These are phyloP conservation scores for Blastocystis sp. DNA, from an alignment of 352 stramenopile genomes.

Conservation along the genomic window DNA sequence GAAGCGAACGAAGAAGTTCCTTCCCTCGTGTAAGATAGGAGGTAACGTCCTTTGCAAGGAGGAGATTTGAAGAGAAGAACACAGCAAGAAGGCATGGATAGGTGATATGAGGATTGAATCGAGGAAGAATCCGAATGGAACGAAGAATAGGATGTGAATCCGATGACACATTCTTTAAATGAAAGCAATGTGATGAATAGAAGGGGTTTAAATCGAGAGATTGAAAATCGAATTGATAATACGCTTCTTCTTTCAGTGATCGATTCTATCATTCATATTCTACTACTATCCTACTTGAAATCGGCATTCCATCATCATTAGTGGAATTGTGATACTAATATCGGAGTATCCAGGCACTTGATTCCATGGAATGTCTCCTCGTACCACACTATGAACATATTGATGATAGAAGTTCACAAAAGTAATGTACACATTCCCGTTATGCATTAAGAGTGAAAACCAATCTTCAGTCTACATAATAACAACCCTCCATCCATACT, in stretches of 20 bases:
- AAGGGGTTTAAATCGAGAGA: background rate
- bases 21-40: background rate
- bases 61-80: slow-evolving; percentile 17
- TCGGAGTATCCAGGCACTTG: slow-evolving; percentile 12
- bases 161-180: slow-evolving; percentile 18
- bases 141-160: slow-evolving; percentile 46
- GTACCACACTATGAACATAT: background rate
- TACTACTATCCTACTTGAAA: background rate
- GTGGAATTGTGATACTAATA: background rate
- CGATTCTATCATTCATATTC: slow-evolving; percentile 7
- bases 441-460: background rate
- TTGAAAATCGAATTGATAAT: background rate
- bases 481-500: background rate
- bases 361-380: slow-evolving; percentile 27
- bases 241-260: slow-evolving; percentile 35
- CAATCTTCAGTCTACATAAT: background rate
- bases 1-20: background rate
- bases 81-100: slow-evolving; percentile 41
- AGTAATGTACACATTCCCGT: slow-evolving; percentile 38
- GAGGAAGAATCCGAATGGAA: background rate
- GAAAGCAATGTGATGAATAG: background rate
- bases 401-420: slow-evolving; percentile 53
- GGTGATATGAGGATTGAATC: background rate
- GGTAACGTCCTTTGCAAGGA: background rate
- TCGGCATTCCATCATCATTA: slow-evolving; percentile 52